A percentile compares a stretch with the other conserved stretches of the same genome.
These are phyloP conservation scores for Ascobolus immersus DNA, from an alignment of 495 filamentous ascomycete species.

Conservation along the genomic window DNA sequence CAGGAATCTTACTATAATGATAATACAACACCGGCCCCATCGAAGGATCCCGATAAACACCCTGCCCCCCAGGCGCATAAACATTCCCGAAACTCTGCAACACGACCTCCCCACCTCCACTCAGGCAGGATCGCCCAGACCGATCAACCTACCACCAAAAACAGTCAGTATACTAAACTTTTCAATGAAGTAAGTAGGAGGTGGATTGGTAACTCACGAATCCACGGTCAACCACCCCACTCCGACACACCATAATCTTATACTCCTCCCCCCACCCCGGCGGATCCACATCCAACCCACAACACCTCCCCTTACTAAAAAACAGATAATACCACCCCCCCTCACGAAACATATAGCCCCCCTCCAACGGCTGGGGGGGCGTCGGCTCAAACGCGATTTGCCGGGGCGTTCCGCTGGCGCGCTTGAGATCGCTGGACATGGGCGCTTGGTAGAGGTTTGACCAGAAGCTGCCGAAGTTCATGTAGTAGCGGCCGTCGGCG, in stretches of 20 bases:
- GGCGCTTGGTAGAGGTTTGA: constrained; percentile 35
- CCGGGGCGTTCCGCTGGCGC: constrained; percentile 16
- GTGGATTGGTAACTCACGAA: no score
- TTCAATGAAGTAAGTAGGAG: constrained; percentile 29
- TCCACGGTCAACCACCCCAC: no score
- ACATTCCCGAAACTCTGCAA: constrained; percentile 35
- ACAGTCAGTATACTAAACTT: no score
- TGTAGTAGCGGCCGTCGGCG: constrained; percentile 22
- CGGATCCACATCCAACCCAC: constrained; percentile 18
- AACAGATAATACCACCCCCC: constrained; percentile 39
- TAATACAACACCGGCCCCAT: constrained; percentile 39
- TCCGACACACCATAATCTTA: constrained; percentile 38
- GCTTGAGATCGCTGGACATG: constrained; percentile 21
- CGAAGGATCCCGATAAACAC: constrained; percentile 20
- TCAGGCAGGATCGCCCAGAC: constrained; percentile 27
- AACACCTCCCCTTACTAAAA: constrained; percentile 37
- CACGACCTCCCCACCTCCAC: constrained; percentile 36
- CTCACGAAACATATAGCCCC: constrained; percentile 28
- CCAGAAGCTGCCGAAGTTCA: constrained; percentile 52
- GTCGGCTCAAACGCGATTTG: constrained; percentile 31
- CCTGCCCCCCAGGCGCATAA: constrained; percentile 48
- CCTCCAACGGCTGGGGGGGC: constrained; percentile 32
- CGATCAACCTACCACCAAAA: no score
- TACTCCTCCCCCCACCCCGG: constrained; percentile 39
- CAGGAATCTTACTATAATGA: constrained; percentile 26